Base-by-base conservation (phyloP, 2,329 filamentous ascomycete species). In the Pseudocercospora cruenta region DNA sequence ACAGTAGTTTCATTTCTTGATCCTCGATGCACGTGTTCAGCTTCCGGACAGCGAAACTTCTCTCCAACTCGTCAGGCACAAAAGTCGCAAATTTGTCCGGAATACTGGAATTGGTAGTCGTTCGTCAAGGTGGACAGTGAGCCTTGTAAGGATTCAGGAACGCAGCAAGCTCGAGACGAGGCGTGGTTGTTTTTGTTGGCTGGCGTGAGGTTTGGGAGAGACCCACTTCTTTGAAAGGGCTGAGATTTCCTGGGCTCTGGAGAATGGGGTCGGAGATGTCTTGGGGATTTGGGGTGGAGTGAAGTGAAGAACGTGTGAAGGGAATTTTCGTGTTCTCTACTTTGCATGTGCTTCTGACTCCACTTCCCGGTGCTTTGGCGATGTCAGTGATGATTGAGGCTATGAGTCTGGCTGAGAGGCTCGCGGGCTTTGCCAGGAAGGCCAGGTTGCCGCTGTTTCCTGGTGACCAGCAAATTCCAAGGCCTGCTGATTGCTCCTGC, bases 1-100 rank as follows among this genome's bases (percentile, higher is more conserved):
- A 22, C 47, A 51, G 22, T 51, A 22, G 22, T 22, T 16, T 14
- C 10, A 51, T 43, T 43, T 7, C 39, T 43, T 43, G 7, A n/a
- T 43, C 39, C 7, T n/a, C 16, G 39, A 43, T 5, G 51, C 51
- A 55, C 22, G 51, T 55, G 12, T 26, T 55, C 22, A 24, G 1
- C 26, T 7, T 31, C 24, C 51, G 26, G 51, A 55, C 51, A 55
- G 51, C 51, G 51, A 55, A 55, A 28, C 0, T 4, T 12, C 7
- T 31, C 21, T n/a, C 26, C 26, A 24, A 55, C 51, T 55, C 51
- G 51, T 55, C 51, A 55, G 51, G 26, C 51, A 55, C 51, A 28
- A 54, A 54, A 16, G 22, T 54, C 49, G 22, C 49, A 54, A 16
- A 28, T 28, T 54, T 22, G n/a, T 49, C 12, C 49, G 49, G 22